Evolutionary conservation across 1,284 basidiomycete genomes (phyloP), one percentile per base, ranked within the genome.

Genomic region (Lentinus polychrous): DNA sequence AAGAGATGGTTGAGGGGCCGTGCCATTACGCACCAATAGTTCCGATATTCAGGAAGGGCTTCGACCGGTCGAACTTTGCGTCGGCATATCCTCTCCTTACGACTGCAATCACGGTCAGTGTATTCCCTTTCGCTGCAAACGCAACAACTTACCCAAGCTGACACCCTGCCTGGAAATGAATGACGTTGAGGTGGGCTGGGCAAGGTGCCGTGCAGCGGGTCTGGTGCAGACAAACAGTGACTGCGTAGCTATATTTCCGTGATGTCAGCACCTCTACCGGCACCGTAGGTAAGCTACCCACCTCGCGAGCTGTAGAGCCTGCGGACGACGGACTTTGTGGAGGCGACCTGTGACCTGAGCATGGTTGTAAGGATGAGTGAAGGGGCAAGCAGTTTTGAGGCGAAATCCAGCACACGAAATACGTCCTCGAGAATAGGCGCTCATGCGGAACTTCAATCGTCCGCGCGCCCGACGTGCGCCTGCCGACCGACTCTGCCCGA

Each of bases 41-140:
- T 58, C 92, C 92, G 65, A 95, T 92, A 75, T 95, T 97, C 89
- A 97, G 91, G 68, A 96, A 94, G 33, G 94, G 92, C 72, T 97
- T 97, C 45, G 74, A 71, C 53, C 94, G 86, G 53, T 82, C 79
- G 72, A 86, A 97, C 67, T 83, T 85, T 38, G 78, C 75, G 59
- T 95, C 93, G 46, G 87, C 87, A 68, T 90, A 90, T 31, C 80
- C 76, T 62, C 84, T 79, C 55, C 72, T 70, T 44, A 61, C 55
- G 44, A 62, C 73, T 75, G 48, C 8, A 49, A 27, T 15, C 33
- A 22, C 6, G 37, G 33, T 48, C 27, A 54, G 49, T 6, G 33
- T 10, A 10, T 4, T 10, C 18, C 14, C n/a, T 18, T 40, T 34
- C 38, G 32, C 32, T 10, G 17, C 7, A 10, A 6, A 22, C 31